Conservation (phyloP, 345 rosid genomes). For the Durio zibethinus region DNA sequence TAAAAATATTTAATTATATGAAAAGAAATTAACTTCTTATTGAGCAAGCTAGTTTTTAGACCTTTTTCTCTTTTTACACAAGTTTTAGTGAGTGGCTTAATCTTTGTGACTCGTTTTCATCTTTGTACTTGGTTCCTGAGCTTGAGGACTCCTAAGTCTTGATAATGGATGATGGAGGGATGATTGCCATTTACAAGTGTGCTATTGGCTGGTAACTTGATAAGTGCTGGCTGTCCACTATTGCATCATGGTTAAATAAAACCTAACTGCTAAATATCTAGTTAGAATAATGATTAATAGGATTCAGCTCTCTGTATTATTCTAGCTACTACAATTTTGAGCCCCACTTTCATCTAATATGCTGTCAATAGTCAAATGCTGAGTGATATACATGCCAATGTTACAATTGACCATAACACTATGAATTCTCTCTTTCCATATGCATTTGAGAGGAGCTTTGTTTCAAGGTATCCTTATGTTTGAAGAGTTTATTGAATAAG, state of each 20-base stretch:
- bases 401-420: background rate
- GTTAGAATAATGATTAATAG: background rate
- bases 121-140: background rate
- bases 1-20: background rate
- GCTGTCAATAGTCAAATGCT: background rate
- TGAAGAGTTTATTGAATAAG: background rate
- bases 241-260: background rate
- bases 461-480: background rate
- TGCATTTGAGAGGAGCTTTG: background rate
- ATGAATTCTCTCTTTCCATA: background rate
- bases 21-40: background rate
- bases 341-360: background rate
- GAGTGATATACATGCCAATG: background rate
- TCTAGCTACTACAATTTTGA: background rate
- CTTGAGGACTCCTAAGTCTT: background rate
- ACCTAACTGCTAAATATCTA: background rate
- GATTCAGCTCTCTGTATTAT: background rate
- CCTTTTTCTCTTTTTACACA: background rate
- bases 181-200: background rate
- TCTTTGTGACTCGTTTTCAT: background rate
- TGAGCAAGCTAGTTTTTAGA: background rate
- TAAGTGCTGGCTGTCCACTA: background rate
- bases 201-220: background rate
- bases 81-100: background rate
- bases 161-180: background rate